A percentile compares a stretch with the other conserved stretches of the same genome.
Evolutionary conservation across 2,329 filamentous ascomycete genomes (phyloP).

Genomic region (Furcasterigmium sp.): DNA sequence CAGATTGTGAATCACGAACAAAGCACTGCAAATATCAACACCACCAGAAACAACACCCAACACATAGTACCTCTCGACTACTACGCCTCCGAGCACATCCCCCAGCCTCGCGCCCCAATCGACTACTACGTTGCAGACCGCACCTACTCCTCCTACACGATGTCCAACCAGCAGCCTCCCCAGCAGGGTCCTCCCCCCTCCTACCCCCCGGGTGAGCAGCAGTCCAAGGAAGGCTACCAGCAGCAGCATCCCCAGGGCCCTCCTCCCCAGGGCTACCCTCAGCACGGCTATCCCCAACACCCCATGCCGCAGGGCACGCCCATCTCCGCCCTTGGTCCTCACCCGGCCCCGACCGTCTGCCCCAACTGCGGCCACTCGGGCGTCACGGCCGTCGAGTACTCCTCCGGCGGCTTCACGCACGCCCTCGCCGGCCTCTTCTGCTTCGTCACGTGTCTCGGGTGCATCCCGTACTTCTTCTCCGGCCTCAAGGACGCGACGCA

Average conservation of each 20-base stretch:
- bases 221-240: neutral
- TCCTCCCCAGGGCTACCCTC: neutral
- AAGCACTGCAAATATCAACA: neutral
- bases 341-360: slow-evolving; percentile 13
- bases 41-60: too few species aligned
- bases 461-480: slow-evolving; percentile 15
- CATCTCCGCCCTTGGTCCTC: slow-evolving; percentile 11
- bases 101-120: neutral
- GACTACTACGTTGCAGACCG: neutral
- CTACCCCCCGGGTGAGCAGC: neutral
- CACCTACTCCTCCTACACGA: neutral
- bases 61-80: neutral
- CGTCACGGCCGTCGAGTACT: slow-evolving; percentile 13
- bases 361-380: slow-evolving; percentile 15
- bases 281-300: neutral
- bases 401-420: slow-evolving; percentile 16
- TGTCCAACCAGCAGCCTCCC: neutral
- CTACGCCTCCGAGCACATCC: neutral
- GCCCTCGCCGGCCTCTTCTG: slow-evolving; percentile 13
- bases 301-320: slow-evolving; percentile 6
- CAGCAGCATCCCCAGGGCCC: neutral
- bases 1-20: too few species aligned
- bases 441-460: slow-evolving; percentile 15
- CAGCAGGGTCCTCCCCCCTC: neutral
- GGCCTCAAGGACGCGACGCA: slow-evolving; percentile 16